Evolutionary conservation across 2,329 filamentous ascomycete species (phyloP).

Genomic region (Aureobasidium sp.): DNA sequence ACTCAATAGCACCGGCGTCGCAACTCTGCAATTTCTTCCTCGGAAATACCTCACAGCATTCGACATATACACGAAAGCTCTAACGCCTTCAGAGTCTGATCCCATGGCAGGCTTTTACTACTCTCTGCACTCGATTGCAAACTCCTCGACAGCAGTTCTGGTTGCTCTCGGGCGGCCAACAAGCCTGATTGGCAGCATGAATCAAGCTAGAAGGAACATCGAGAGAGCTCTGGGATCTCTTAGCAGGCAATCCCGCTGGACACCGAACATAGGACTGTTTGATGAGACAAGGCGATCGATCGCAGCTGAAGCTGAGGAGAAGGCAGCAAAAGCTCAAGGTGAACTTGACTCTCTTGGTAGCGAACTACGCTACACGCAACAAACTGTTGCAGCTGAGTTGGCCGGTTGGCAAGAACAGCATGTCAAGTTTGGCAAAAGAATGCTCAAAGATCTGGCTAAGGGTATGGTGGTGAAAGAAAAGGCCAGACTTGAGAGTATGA

Average conservation of each 20-base stretch:
- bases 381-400: slow-evolving; percentile 83
- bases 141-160: slow-evolving; percentile 75
- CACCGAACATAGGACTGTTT: slow-evolving; percentile 55
- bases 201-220: slow-evolving; percentile 64
- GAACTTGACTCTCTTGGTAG: slow-evolving; percentile 69
- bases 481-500: slow-evolving; percentile 72
- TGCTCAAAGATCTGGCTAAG: slow-evolving; percentile 68
- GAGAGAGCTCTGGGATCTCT: slow-evolving; percentile 72
- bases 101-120: slow-evolving; percentile 69
- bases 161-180: slow-evolving; percentile 71
- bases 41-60: slow-evolving; percentile 61
- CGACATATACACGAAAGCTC: slow-evolving; percentile 60
- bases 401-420: slow-evolving; percentile 92
- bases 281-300: slow-evolving; percentile 81
- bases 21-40: slow-evolving; percentile 61
- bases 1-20: slow-evolving; percentile 46
- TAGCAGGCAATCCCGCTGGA: slow-evolving; percentile 69
- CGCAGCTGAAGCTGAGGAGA: slow-evolving; percentile 77
- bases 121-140: slow-evolving; percentile 70
- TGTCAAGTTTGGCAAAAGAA: slow-evolving; percentile 65
- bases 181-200: slow-evolving; percentile 69
- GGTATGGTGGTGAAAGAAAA: slow-evolving; percentile 75
- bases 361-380: slow-evolving; percentile 86
- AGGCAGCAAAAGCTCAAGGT: slow-evolving; percentile 60
- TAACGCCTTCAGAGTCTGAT: slow-evolving; percentile 62